These are phyloP conservation scores for Zasmidium citrigriseum DNA, from an alignment of 2,329 filamentous ascomycete species.

Conservation along the genomic window DNA sequence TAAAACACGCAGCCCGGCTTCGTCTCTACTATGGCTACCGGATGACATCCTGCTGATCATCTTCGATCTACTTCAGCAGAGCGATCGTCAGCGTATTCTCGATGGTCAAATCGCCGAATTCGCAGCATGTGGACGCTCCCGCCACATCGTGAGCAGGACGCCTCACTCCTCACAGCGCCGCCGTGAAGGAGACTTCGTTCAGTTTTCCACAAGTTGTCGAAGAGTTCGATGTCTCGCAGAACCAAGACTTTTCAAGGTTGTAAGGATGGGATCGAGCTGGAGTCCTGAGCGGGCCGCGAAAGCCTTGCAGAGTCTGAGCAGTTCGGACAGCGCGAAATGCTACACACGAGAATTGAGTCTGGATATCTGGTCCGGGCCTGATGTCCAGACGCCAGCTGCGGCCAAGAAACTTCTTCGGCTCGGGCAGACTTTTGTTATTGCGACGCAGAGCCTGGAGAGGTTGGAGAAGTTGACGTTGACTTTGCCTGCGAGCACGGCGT, in stretches of 20 bases:
- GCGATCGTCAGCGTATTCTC: neutral
- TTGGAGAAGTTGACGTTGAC: neutral
- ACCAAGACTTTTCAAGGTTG: neutral
- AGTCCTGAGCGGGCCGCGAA: neutral
- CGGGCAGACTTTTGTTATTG: neutral
- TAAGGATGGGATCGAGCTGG: slow-evolving; percentile 5
- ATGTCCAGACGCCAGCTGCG: neutral
- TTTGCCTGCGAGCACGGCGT: neutral
- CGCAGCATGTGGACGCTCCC: neutral
- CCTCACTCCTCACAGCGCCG: neutral
- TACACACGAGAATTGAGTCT: neutral
- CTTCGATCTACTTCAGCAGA: slow-evolving; percentile 3
- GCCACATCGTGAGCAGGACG: neutral
- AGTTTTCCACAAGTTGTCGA: neutral
- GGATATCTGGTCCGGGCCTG: neutral
- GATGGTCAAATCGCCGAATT: neutral
- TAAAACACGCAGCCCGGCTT: neutral
- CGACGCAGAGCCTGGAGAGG: neutral
- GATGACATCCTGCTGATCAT: slow-evolving; percentile 11
- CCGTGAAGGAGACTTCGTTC: neutral
- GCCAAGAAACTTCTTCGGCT: neutral
- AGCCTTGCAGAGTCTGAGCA: neutral
- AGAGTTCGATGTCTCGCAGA: neutral
- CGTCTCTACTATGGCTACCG: slow-evolving; percentile 4
- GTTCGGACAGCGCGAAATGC: neutral